Conservation (phyloP, 2,329 filamentous ascomycete genomes). For the Leptoxyphium fumago region DNA sequence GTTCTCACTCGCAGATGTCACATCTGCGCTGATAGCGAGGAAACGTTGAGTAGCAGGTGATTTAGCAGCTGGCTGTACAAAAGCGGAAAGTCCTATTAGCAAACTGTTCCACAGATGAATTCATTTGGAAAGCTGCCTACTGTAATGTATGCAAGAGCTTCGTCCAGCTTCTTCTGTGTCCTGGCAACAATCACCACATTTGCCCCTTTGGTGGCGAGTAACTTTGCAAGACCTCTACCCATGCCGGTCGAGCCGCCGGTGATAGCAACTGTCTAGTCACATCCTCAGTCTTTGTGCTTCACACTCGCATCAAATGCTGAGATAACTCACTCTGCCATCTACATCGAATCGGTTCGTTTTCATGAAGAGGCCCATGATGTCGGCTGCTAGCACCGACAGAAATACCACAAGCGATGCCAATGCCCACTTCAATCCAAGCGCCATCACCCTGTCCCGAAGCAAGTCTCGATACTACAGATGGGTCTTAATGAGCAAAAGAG, state of each 20-base stretch:
- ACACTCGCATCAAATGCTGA: neutral
- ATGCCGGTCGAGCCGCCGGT: slow-evolving; percentile 90
- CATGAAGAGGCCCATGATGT: slow-evolving; percentile 53
- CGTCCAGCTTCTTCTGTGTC: slow-evolving; percentile 57
- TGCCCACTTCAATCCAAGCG: slow-evolving; percentile 22
- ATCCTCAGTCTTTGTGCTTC: slow-evolving; percentile 5
- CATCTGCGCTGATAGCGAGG: slow-evolving; percentile 69
- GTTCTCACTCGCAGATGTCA: slow-evolving; percentile 57
- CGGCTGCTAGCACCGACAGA: slow-evolving; percentile 23
- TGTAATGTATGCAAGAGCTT: slow-evolving; percentile 50
- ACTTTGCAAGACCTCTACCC: slow-evolving; percentile 59
- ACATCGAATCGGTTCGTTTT: slow-evolving; percentile 68
- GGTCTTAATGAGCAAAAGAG: too few relatives aligned
- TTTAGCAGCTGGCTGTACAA: slow-evolving; percentile 47
- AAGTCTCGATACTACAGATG: neutral
- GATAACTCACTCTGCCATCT: slow-evolving; percentile 56
- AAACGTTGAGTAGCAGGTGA: slow-evolving; percentile 59
- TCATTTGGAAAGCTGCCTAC: slow-evolving; percentile 25
- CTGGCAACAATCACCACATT: slow-evolving; percentile 77
- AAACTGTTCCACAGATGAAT: neutral
- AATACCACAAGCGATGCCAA: slow-evolving; percentile 21
- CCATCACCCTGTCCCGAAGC: too few relatives aligned
- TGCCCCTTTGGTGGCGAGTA: slow-evolving; percentile 70
- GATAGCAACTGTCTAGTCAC: slow-evolving; percentile 60
- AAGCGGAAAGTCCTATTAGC: neutral